Base-by-base conservation (phyloP, 78 protist genomes). In the Guillardia theta region DNA sequence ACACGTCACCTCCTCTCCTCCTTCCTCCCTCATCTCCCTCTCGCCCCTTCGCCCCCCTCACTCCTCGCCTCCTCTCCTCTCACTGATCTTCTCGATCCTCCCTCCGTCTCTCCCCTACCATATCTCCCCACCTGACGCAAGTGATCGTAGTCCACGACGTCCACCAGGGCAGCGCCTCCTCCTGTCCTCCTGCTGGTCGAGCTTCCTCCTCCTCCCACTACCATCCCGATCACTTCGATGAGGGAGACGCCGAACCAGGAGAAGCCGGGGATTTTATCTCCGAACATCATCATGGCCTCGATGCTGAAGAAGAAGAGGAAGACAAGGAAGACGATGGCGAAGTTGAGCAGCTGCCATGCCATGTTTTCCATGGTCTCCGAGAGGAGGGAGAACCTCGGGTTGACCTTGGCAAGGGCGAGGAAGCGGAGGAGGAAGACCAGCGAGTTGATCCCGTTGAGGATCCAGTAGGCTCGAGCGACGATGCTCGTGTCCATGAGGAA, bases 361-460 rank as follows among this genome's bases (percentile, higher is more conserved):
- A 70, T 70, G 39, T 37, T 37, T 27, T 70, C 87, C 87, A 70
- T 22, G 87, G 39, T 36, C 87, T 70, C 87, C 15, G 47, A 37
- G 9, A 70, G 87, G 47, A 70, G 87, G 39, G 45, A 36, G 87
- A 70, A 70, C 87, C 41, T 1, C 70, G 70, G 70, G 70, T 58
- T 58, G 70, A 58, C 70, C 87, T 70, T 70, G 5, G 87, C 87
- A 43, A 70, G 15, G 87, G 87, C n/a, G 87, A 70, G 87, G 87
- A 70, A 36, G 87, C 87, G 87, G 44, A 36, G 15, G 87, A 70
- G 15, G 87, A 70, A 70, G 5, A 70, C 47, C 9, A 70, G 87
- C 47, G 47, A 70, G 44, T 70, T 70, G 45, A 70, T 70, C 4
- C 45, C 87, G 87, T 70, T 70, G 87, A 70, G 87, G 87, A 70